Evolutionary conservation across 1,284 basidiomycete species (phyloP).

Genomic region (Rhodotorula sp.): DNA sequence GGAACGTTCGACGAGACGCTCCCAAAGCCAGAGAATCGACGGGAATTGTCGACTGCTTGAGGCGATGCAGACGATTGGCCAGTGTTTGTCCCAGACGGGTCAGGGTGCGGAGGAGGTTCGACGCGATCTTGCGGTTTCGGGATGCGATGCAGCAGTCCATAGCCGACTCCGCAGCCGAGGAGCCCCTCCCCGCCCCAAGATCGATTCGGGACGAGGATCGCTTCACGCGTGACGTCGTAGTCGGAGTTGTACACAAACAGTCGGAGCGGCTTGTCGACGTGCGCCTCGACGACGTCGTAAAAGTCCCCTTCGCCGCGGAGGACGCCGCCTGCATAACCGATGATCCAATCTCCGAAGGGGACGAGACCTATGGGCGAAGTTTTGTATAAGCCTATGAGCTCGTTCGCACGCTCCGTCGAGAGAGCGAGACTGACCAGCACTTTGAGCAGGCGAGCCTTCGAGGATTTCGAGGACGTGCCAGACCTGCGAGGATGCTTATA

Average conservation of each 20-base stretch:
- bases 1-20: slow-evolving; percentile 8
- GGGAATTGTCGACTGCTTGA: not conserved
- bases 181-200: slow-evolving; percentile 95
- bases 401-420: no score
- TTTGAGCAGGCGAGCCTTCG: slow-evolving; percentile 93
- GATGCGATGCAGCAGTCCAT: slow-evolving; percentile 82
- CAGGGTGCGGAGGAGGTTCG: not conserved
- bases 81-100: not conserved
- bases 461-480: slow-evolving; percentile 98
- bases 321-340: slow-evolving; percentile 93
- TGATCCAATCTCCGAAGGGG: slow-evolving; percentile 83
- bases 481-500: no score
- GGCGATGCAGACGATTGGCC: not conserved
- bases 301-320: slow-evolving; percentile 92
- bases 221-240: slow-evolving; percentile 63
- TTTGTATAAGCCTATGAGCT: not conserved
- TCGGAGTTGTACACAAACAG: slow-evolving; percentile 97
- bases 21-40: not conserved
- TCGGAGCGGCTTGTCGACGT: slow-evolving; percentile 85
- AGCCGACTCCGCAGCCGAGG: slow-evolving; percentile 83
- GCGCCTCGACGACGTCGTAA: slow-evolving; percentile 93
- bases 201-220: slow-evolving; percentile 71
- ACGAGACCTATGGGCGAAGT: slow-evolving; percentile 59
- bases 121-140: slow-evolving; percentile 54
- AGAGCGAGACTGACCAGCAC: slow-evolving; percentile 52